These are phyloP conservation scores for Filobasidium uniguttulatum DNA, from an alignment of 1,284 basidiomycete genomes.

Conservation along the genomic window DNA sequence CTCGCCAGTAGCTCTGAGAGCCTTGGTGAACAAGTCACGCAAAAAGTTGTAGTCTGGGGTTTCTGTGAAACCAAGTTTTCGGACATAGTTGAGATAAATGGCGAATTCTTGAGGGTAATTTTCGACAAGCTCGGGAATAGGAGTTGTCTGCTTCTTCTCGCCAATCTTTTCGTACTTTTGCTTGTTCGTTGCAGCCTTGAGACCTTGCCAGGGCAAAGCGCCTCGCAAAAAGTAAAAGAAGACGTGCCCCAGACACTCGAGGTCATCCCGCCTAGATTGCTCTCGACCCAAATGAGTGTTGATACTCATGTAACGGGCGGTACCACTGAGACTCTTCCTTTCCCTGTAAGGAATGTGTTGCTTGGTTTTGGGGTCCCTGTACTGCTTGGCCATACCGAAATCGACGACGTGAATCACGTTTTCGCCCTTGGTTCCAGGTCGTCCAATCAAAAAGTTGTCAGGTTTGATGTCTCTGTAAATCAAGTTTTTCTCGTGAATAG, in stretches of 20 bases:
- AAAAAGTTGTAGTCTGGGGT: constrained; percentile 93
- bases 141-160: constrained; percentile 95
- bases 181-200: constrained; percentile 94
- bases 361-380: constrained; percentile 90
- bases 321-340: constrained; percentile 75
- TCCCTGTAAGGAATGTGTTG: constrained; percentile 95
- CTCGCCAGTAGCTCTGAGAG: constrained; percentile 76
- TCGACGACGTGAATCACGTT: constrained; percentile 79
- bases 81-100: constrained; percentile 93
- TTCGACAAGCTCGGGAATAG: constrained; percentile 85
- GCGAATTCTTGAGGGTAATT: constrained; percentile 92
- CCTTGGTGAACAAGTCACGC: constrained; percentile 78
- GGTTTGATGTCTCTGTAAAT: constrained; percentile 98
- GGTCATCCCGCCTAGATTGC: constrained; percentile 85
- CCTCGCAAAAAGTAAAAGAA: constrained; percentile 97
- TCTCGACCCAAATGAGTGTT: constrained; percentile 92
- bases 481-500: constrained; percentile 91
- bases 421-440: constrained; percentile 71
- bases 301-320: constrained; percentile 93
- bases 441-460: constrained; percentile 89
- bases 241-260: constrained; percentile 89
- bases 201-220: constrained; percentile 86
- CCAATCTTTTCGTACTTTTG: constrained; percentile 99
- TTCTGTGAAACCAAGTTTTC: constrained; percentile 90
- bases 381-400: constrained; percentile 97